These are phyloP conservation scores for Trifolium subterraneum DNA, from an alignment of 306 rosid genomes.

Conservation along the genomic window DNA sequence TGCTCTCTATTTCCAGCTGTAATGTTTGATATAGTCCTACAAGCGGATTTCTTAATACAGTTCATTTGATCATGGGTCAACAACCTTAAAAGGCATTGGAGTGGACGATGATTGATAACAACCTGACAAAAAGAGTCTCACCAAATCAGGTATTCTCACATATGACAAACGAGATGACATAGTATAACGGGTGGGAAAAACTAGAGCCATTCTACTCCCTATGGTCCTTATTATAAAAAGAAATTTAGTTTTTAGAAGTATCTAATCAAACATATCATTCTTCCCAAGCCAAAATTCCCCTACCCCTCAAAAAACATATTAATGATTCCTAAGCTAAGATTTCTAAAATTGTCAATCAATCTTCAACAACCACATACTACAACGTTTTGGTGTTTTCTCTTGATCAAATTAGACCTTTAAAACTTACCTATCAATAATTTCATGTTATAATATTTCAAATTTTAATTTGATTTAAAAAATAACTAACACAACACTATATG, in stretches of 20 bases:
- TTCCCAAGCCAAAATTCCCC: background rate
- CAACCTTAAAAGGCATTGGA: conserved; percentile 76
- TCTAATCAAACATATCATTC: background rate
- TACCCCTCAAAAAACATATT: background rate
- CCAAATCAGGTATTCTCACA: conserved; percentile 11
- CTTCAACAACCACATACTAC: background rate
- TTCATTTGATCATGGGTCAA: conserved; percentile 81
- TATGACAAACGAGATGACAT: background rate
- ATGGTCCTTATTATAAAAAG: too few relatives aligned
- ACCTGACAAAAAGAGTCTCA: conserved; percentile 48
- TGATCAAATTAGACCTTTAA: conserved; percentile 1
- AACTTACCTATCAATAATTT: background rate
- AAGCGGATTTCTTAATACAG: conserved; percentile 89
- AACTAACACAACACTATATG: background rate
- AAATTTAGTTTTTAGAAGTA: too few relatives aligned
- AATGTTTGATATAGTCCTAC: conserved; percentile 95
- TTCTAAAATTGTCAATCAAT: background rate
- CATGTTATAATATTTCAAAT: background rate
- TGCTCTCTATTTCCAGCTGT: conserved; percentile 88
- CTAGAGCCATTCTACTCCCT: background rate
- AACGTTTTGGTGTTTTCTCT: background rate
- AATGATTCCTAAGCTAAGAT: background rate
- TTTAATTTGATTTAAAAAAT: background rate
- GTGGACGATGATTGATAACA: conserved; percentile 77
- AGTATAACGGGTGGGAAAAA: background rate